Conservation (phyloP, 2,329 filamentous ascomycete species). For the Pestalotiopsis sp. region DNA sequence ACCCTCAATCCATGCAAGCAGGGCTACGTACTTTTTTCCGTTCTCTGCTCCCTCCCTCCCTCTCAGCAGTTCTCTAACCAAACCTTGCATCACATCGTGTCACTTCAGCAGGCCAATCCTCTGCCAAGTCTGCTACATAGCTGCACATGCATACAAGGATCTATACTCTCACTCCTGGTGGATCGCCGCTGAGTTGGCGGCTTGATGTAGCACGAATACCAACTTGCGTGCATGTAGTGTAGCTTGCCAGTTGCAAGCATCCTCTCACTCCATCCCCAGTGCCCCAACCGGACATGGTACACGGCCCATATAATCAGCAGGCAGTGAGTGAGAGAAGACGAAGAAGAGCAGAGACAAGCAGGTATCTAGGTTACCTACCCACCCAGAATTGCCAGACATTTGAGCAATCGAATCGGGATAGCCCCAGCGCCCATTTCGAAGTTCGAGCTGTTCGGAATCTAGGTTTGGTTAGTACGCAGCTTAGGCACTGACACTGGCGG, state of each 20-base stretch:
- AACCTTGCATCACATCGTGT: conserved; percentile 28
- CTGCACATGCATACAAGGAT: background rate
- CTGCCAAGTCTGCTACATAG: conserved; percentile 15
- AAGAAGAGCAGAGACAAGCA: too few relatives aligned
- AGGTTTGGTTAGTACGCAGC: background rate
- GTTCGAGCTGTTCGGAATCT: background rate
- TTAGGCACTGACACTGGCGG: background rate
- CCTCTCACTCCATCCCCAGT: too few relatives aligned
- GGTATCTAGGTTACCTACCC: too few relatives aligned
- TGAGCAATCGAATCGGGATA: too few relatives aligned
- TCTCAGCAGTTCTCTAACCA: conserved; percentile 12
- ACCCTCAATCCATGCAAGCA: background rate
- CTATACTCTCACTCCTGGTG: conserved; percentile 16
- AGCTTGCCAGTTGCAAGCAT: too few relatives aligned
- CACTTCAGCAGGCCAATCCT: conserved; percentile 33
- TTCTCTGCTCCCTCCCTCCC: background rate
- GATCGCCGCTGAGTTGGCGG: conserved; percentile 34
- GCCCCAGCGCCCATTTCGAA: too few relatives aligned
- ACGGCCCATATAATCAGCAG: too few relatives aligned
- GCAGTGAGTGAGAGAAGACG: too few relatives aligned
- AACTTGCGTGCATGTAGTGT: too few relatives aligned
- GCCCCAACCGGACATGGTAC: too few relatives aligned
- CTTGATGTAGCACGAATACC: conserved; percentile 16
- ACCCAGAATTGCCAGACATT: too few relatives aligned
- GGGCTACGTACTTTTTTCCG: background rate